Base-by-base conservation (phyloP, 768 basidiomycete species). In the Rhodotorula babjevae region DNA sequence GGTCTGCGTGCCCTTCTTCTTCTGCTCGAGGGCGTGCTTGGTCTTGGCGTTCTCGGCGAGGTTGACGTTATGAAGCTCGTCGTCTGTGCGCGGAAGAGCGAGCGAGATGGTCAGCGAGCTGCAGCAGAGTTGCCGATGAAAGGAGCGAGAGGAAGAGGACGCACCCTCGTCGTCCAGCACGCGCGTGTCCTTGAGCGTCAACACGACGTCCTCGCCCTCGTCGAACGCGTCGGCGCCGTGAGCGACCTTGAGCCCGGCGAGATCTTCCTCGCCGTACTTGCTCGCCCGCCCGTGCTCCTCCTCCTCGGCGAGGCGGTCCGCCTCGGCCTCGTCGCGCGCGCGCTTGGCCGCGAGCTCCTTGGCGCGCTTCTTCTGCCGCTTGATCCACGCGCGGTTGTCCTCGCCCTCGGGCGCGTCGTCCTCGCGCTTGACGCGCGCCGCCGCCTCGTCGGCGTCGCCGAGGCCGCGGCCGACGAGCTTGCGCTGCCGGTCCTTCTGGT, bases 51-150 rank as follows among this genome's bases (percentile, higher is more conserved):
- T 87, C 79, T 96, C 94, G 0, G 92, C 93, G 86, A 98, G 87
- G 78, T 96, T 92, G 66, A 96, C 84, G 76, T 99, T 97, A 83
- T 96, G 91, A 23, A 99, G 85, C 81, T 95, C 96, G 81, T 99
- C 96, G 89, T 99, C 96, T 95, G 79, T 36, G 36, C 5, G 36
- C 36, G 18, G 47, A 12, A 25, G 59, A 60, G 49, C 16, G 14
- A 58, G 14, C 33, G n/a, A 36, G 18, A 36, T 36, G 63, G 72
- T 67, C 42, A 65, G 67, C 12, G 46, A 27, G 33, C 50, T 7
- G 36, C 36, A n/a, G n/a, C n/a, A n/a, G n/a, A n/a, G n/a, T n/a
- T n/a, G n/a, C n/a, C n/a, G n/a, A n/a, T n/a, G n/a, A n/a, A n/a
- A n/a, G n/a, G n/a, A n/a, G n/a, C n/a, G n/a, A 8, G 67, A 55